Percentiles rank a stretch among this genome's conserved stretches.
Evolutionary conservation across 2,329 filamentous ascomycete genomes (phyloP).

Genomic region (Clathrospora elynae): DNA sequence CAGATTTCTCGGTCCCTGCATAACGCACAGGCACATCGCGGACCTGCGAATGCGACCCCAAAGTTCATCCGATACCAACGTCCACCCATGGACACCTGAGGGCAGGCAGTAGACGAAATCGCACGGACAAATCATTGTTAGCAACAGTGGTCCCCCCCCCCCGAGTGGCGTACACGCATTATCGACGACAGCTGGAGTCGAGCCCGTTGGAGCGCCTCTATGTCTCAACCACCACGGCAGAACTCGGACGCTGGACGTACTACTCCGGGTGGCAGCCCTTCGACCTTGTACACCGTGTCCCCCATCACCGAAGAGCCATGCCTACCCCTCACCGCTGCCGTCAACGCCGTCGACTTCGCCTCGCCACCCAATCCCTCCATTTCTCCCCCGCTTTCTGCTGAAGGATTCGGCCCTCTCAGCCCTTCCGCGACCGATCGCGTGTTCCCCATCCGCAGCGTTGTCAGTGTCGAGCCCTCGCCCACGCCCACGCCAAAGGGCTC

Average conservation of each 20-base stretch:
- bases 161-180: slow-evolving; percentile 3
- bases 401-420: slow-evolving; percentile 41
- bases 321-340: slow-evolving; percentile 9
- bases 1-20: slow-evolving; percentile 28
- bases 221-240: slow-evolving; percentile 35
- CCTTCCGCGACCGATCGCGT: slow-evolving; percentile 64
- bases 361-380: slow-evolving; percentile 16
- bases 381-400: slow-evolving; percentile 23
- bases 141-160: too few relatives aligned
- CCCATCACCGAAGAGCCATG: slow-evolving; percentile 21
- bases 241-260: slow-evolving; percentile 17
- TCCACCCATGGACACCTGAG: slow-evolving; percentile 31
- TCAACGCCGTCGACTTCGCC: slow-evolving; percentile 7
- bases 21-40: slow-evolving; percentile 22
- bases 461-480: slow-evolving; percentile 67
- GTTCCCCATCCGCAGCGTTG: slow-evolving; percentile 80
- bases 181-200: slow-evolving; percentile 1
- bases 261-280: slow-evolving; percentile 7
- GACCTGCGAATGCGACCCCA: slow-evolving; percentile 2
- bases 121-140: too few relatives aligned
- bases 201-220: slow-evolving; percentile 18
- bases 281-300: slow-evolving; percentile 17
- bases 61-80: slow-evolving; percentile 6
- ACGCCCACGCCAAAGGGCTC: slow-evolving; percentile 39
- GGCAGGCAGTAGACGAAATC: neutral